A percentile compares a stretch with the other conserved stretches of the same genome.
These are phyloP conservation scores for Dactylonectria macrodidyma DNA, from an alignment of 2,329 filamentous ascomycete genomes.

Conservation along the genomic window DNA sequence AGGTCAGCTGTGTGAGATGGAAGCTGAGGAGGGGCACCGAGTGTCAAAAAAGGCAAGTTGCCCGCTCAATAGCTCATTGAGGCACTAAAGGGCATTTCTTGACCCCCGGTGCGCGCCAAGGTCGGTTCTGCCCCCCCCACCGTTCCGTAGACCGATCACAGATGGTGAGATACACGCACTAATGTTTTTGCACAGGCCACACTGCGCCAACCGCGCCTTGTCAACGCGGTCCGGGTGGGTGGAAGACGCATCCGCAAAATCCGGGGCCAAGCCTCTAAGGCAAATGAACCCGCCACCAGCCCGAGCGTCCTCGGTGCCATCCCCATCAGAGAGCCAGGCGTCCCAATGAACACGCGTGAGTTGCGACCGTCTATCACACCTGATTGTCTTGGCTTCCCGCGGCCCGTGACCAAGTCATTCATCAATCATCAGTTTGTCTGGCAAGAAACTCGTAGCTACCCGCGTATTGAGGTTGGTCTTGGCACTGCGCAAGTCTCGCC, in stretches of 20 bases:
- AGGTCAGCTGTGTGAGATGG: too few relatives aligned
- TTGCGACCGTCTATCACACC: neutral
- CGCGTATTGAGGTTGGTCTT: neutral
- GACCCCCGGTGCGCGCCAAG: slow-evolving; percentile 4
- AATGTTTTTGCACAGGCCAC: slow-evolving; percentile 16
- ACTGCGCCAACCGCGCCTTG: slow-evolving; percentile 26
- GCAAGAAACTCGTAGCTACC: neutral
- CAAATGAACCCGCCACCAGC: slow-evolving; percentile 17
- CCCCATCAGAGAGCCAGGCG: slow-evolving; percentile 2
- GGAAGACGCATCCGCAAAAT: neutral
- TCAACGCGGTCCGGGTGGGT: neutral
- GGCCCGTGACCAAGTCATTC: neutral
- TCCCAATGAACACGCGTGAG: slow-evolving; percentile 1
- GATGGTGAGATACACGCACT: neutral
- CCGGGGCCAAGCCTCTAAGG: neutral
- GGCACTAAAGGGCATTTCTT: neutral
- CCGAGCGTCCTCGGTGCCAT: slow-evolving; percentile 5
- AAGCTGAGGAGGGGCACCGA: too few relatives aligned
- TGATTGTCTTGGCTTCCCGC: slow-evolving; percentile 2
- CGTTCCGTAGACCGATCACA: slow-evolving; percentile 8
- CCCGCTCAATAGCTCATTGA: neutral
- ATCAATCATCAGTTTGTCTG: neutral
- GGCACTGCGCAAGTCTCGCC: neutral
- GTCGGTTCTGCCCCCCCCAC: slow-evolving; percentile 17
- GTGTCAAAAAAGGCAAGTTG: too few relatives aligned